These are phyloP conservation scores for Bacterosira constricta DNA, from an alignment of 108 stramenopile species.

Conservation along the genomic window DNA sequence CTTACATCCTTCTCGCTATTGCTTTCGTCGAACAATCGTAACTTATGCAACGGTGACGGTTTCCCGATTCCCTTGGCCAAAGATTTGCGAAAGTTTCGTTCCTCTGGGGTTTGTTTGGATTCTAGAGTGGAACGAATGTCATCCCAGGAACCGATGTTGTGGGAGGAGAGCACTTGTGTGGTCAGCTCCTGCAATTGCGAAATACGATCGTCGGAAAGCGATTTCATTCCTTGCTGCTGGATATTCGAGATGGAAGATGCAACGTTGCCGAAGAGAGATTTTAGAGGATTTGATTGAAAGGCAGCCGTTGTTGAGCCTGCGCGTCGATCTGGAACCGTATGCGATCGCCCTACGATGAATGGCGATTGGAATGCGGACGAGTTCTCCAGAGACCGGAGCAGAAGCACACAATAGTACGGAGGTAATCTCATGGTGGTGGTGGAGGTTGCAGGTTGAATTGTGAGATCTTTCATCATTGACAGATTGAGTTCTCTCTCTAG, in stretches of 20 bases:
- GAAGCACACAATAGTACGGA: background rate
- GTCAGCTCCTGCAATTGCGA: slow-evolving; percentile 1
- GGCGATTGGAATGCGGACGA: background rate
- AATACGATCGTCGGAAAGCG: background rate
- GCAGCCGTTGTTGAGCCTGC: background rate
- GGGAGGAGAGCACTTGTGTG: background rate
- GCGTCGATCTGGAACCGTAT: background rate
- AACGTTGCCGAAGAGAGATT: slow-evolving; percentile 14
- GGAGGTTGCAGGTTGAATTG: too few species aligned
- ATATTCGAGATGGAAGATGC: slow-evolving; percentile 12
- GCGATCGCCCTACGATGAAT: background rate
- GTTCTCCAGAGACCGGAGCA: slow-evolving; percentile 3
- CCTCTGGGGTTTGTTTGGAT: slow-evolving; percentile 58
- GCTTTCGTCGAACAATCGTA: slow-evolving; percentile 81
- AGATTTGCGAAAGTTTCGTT: slow-evolving; percentile 67
- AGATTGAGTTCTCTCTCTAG: too few species aligned
- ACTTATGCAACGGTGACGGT: slow-evolving; percentile 70
- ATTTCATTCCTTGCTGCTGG: background rate
- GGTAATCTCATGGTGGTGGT: slow-evolving; percentile 11
- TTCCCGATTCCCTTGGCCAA: slow-evolving; percentile 66
- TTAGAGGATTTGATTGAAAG: background rate
- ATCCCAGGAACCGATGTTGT: slow-evolving; percentile 42
- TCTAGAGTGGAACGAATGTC: slow-evolving; percentile 54
- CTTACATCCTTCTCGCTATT: slow-evolving; percentile 81
- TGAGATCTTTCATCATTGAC: too few species aligned